Conservation (phyloP, 78 protist species). For the Protostelium mycophagum region DNA sequence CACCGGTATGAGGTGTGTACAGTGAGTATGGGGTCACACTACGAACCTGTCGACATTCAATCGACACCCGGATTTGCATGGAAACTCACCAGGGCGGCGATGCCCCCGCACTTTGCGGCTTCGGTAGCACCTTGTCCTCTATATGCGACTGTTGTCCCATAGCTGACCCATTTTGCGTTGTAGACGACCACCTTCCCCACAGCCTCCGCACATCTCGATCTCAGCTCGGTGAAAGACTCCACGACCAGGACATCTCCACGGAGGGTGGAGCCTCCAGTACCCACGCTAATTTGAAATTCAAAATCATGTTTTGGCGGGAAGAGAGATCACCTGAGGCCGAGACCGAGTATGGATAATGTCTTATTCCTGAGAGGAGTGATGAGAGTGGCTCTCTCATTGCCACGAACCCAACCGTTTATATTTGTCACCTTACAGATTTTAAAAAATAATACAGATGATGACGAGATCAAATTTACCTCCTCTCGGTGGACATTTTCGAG, state of each 20-base stretch:
- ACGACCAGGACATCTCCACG: constrained; percentile 55
- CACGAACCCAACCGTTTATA: constrained; percentile 48
- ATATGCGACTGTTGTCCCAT: constrained; percentile 29
- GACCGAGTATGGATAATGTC: constrained; percentile 47
- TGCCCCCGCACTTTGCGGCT: constrained; percentile 62
- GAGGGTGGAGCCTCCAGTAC: constrained; percentile 12
- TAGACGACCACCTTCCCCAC: constrained; percentile 69
- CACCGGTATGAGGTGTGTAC: constrained; percentile 78
- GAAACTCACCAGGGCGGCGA: constrained; percentile 47
- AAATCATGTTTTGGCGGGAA: background rate
- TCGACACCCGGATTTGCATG: background rate
- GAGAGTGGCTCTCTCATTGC: constrained; percentile 41
- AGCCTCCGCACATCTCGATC: background rate
- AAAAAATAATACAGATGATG: background rate
- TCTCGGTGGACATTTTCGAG: constrained; percentile 61
- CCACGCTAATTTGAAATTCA: constrained; percentile 10
- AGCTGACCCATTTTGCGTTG: constrained; percentile 40
- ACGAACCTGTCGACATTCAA: background rate
- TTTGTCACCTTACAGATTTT: background rate
- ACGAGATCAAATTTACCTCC: constrained; percentile 23
- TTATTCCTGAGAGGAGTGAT: constrained; percentile 16
- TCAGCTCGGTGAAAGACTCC: constrained; percentile 44
- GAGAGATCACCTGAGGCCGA: constrained; percentile 25
- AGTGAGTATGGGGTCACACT: constrained; percentile 63
- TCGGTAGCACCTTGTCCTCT: constrained; percentile 52